These are phyloP conservation scores for Ganoderma lingzhi DNA, from an alignment of 1,284 basidiomycete genomes.

Conservation along the genomic window DNA sequence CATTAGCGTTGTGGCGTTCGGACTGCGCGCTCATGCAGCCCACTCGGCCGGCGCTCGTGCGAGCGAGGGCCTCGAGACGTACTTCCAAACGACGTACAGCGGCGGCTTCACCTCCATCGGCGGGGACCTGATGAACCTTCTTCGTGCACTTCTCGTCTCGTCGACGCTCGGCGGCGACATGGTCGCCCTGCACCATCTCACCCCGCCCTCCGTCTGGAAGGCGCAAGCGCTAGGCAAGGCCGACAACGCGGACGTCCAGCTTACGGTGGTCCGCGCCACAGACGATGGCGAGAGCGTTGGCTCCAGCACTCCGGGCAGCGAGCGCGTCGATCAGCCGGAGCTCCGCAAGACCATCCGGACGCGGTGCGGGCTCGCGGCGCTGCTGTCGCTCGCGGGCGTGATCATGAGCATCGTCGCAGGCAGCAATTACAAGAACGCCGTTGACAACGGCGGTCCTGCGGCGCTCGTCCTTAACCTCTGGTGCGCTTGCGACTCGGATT, in stretches of 20 bases:
- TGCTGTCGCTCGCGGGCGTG: slow-evolving; percentile 36
- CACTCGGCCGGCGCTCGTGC: slow-evolving; percentile 31
- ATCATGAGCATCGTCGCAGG: slow-evolving; percentile 42
- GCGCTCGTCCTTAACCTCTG: slow-evolving; percentile 33
- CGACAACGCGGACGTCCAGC: not conserved
- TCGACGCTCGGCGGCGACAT: slow-evolving; percentile 31
- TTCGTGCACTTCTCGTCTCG: slow-evolving; percentile 43
- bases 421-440: slow-evolving; percentile 34
- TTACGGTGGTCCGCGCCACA: no score
- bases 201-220: not conserved
- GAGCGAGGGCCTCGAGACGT: slow-evolving; percentile 39
- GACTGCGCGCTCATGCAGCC: slow-evolving; percentile 42
- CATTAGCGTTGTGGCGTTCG: slow-evolving; percentile 36
- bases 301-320: not conserved
- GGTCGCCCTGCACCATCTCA: slow-evolving; percentile 5
- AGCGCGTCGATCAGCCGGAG: slow-evolving; percentile 36
- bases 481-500: not conserved
- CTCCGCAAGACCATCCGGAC: slow-evolving; percentile 42
- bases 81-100: slow-evolving; percentile 43
- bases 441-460: slow-evolving; percentile 25
- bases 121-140: slow-evolving; percentile 36
- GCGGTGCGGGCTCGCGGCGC: slow-evolving; percentile 32
- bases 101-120: slow-evolving; percentile 43
- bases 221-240: not conserved
- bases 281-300: not conserved